Percentiles rank a stretch among this genome's conserved stretches.
Conservation (phyloP, 495 filamentous ascomycete species). For the Xylaria bambusicola region DNA sequence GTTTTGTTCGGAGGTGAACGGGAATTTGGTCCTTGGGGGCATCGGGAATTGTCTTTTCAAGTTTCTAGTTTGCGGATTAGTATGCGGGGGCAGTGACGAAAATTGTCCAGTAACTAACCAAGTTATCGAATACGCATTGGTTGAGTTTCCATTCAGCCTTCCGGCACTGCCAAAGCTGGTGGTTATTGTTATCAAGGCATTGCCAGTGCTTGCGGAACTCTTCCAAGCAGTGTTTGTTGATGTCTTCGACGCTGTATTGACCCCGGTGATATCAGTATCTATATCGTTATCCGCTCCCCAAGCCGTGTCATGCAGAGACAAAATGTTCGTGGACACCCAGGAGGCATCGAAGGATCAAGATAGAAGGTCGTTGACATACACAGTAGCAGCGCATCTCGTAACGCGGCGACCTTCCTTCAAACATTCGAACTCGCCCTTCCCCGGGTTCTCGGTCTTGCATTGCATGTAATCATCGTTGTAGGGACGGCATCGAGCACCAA, state of each 20-base stretch:
- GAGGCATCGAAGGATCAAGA: not conserved
- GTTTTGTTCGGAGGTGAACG: constrained; percentile 77
- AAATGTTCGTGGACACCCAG: too few species aligned
- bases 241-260: constrained; percentile 74
- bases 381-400: constrained; percentile 91
- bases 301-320: too few species aligned
- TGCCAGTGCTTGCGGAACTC: constrained; percentile 93
- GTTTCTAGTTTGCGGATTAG: constrained; percentile 57
- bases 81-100: not conserved
- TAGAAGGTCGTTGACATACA: constrained; percentile 63
- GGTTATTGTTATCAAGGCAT: constrained; percentile 96
- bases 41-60: constrained; percentile 89
- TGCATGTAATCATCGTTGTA: constrained; percentile 99
- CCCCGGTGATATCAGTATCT: constrained; percentile 11
- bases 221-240: constrained; percentile 90
- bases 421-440: constrained; percentile 89
- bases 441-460: constrained; percentile 90
- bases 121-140: constrained; percentile 89
- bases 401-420: constrained; percentile 95
- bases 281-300: not conserved
- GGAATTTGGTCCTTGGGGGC: constrained; percentile 74
- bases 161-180: constrained; percentile 91
- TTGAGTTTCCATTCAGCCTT: constrained; percentile 78
- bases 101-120: constrained; percentile 62
- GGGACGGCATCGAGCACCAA: constrained; percentile 87